phyloP scores from a whole-genome alignment of 1,284 basidiomycete genomes.

The Ustilago esculenta region DNA sequence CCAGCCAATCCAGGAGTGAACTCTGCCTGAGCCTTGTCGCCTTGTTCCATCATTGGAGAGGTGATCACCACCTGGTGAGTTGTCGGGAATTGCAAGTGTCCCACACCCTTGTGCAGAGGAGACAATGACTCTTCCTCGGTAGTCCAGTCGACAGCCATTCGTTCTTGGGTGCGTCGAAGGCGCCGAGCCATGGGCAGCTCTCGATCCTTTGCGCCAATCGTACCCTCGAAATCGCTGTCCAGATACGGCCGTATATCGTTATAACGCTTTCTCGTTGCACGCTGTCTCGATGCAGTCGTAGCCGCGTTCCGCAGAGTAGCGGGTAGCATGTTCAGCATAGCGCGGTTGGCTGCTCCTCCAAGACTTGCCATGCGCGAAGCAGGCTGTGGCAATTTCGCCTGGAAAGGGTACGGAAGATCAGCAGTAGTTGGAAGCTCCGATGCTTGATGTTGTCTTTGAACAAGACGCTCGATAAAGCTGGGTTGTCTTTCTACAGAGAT shows the following conservation, averaged over 20 bases:
- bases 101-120: slow-evolving; percentile 1
- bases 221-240: slow-evolving; percentile 58
- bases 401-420: slow-evolving; percentile 24
- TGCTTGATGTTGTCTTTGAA: slow-evolving; percentile 24
- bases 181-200: slow-evolving; percentile 53
- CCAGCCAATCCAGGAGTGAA: slow-evolving; percentile 42
- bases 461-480: slow-evolving; percentile 44
- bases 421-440: slow-evolving; percentile 18
- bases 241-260: slow-evolving; percentile 34
- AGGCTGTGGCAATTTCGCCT: slow-evolving; percentile 18
- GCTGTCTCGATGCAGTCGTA: slow-evolving; percentile 33
- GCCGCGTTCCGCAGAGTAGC: slow-evolving; percentile 37
- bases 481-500: slow-evolving; percentile 29
- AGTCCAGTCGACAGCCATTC: slow-evolving; percentile 42
- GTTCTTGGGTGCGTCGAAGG: slow-evolving; percentile 29
- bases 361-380: slow-evolving; percentile 42
- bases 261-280: slow-evolving; percentile 29
- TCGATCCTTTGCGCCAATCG: slow-evolving; percentile 51
- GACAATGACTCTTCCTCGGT: slow-evolving; percentile 40
- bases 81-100: slow-evolving; percentile 3
- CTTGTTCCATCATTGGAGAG: not conserved
- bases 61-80: slow-evolving; percentile 12
- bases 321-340: slow-evolving; percentile 43
- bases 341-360: slow-evolving; percentile 35
- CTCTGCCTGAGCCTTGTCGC: slow-evolving; percentile 8